These are phyloP conservation scores for Talaromyces wortmannii DNA, from an alignment of 495 filamentous ascomycete genomes.

Conservation along the genomic window DNA sequence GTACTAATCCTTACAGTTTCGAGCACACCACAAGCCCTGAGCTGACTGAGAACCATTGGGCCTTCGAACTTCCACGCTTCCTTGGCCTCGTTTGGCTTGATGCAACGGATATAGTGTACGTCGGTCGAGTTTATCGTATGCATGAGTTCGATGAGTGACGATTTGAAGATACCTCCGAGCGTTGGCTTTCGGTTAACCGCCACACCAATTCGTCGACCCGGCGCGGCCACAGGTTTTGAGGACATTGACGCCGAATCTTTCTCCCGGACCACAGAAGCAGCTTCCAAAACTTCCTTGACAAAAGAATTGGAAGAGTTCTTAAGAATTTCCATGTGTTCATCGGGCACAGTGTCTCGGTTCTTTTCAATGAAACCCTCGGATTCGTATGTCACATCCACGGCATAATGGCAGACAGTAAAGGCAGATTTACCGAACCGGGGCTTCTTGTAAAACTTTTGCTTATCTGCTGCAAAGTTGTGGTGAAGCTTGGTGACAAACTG, in stretches of 20 bases:
- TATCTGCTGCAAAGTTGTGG: constrained; percentile 83
- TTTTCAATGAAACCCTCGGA: constrained; percentile 99
- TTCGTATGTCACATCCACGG: constrained; percentile 96
- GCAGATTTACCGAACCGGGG: constrained; percentile 95
- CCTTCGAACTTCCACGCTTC: constrained; percentile 97
- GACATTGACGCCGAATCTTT: constrained; percentile 75
- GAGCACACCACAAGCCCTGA: constrained; percentile 96
- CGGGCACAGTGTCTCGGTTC: constrained; percentile 96
- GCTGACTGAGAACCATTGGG: constrained; percentile 95
- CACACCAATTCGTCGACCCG: constrained; percentile 78
- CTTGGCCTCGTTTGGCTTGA: constrained; percentile 98
- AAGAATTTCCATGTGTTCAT: constrained; percentile 94
- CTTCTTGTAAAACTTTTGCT: constrained; percentile 98
- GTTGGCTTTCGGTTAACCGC: constrained; percentile 95
- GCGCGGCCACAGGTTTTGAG: constrained; percentile 57
- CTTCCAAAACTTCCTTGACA: constrained; percentile 75
- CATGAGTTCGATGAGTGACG: constrained; percentile 97
- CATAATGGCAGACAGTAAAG: constrained; percentile 99
- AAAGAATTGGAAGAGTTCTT: constrained; percentile 80
- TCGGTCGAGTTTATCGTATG: constrained; percentile 94
- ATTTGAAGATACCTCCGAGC: constrained; percentile 97
- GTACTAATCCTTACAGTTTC: constrained; percentile 98
- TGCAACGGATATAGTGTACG: constrained; percentile 98
- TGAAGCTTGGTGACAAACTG: constrained; percentile 97
- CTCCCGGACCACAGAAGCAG: constrained; percentile 79